Evolutionary conservation across 2,329 filamentous ascomycete species (phyloP).

Genomic region (Phialophora macrospora): DNA sequence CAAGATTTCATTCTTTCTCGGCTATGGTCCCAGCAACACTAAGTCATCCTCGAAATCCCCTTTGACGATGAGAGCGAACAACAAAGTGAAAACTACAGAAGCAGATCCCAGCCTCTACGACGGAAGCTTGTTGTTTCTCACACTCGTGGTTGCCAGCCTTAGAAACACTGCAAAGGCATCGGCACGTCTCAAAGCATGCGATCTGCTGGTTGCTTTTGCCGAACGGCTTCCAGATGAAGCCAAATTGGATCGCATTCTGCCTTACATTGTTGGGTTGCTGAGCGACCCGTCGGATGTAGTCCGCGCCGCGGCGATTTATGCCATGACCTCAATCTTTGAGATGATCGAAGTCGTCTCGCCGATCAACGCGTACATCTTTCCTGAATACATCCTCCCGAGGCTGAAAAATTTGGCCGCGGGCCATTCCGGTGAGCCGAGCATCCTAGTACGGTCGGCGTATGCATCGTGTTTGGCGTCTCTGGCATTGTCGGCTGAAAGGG

Average conservation of each 20-base stretch:
- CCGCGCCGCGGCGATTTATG: constrained; percentile 80
- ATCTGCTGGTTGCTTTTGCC: constrained; percentile 87
- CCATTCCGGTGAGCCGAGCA: constrained; percentile 61
- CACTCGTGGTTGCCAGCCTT: constrained; percentile 83
- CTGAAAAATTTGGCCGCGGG: constrained; percentile 63
- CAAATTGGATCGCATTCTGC: constrained; percentile 89
- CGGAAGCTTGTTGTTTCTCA: constrained; percentile 89
- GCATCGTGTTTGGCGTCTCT: constrained; percentile 89
- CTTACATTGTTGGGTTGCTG: constrained; percentile 82
- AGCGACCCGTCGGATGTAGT: constrained; percentile 84
- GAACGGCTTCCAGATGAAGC: constrained; percentile 92
- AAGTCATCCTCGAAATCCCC: constrained; percentile 42
- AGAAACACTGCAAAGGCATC: constrained; percentile 86
- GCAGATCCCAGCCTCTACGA: constrained; percentile 72
- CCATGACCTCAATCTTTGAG: constrained; percentile 84
- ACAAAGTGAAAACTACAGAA: constrained; percentile 61
- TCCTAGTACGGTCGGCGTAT: constrained; percentile 85
- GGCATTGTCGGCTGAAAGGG: constrained; percentile 80
- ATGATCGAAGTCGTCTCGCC: constrained; percentile 86
- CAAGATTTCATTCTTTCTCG: constrained; percentile 94
- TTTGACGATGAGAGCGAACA: constrained; percentile 61
- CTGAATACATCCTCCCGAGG: constrained; percentile 67
- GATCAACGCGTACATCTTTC: constrained; percentile 70
- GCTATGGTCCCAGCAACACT: constrained; percentile 51
- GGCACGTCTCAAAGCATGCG: constrained; percentile 86